Evolutionary conservation across 2,329 filamentous ascomycete species (phyloP).

Genomic region (Curvularia spicifera): DNA sequence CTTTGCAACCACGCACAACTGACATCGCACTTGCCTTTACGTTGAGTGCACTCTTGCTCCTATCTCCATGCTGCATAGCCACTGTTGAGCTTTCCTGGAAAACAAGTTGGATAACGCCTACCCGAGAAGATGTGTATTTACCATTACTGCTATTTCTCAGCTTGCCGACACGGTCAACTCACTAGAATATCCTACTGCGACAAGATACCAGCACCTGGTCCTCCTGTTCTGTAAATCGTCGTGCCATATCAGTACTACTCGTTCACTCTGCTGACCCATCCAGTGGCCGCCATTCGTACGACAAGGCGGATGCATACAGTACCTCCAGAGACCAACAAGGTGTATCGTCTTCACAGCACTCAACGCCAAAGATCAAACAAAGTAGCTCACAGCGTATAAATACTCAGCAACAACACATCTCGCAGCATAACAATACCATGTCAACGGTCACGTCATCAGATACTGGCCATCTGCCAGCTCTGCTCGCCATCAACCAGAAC

Average conservation of each 20-base stretch:
- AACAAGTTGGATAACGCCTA: constrained; percentile 15
- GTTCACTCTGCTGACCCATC: constrained; percentile 8
- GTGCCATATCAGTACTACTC: background rate
- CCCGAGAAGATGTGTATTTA: constrained; percentile 45
- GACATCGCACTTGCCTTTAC: constrained; percentile 5
- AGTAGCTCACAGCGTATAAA: constrained; percentile 25
- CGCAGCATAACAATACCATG: constrained; percentile 33
- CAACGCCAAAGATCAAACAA: constrained; percentile 20
- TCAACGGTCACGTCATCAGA: constrained; percentile 30
- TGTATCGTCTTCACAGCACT: constrained; percentile 14
- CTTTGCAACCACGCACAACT: background rate
- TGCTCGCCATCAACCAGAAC: constrained; percentile 6
- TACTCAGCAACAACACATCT: constrained; percentile 25
- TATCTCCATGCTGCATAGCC: constrained; percentile 5
- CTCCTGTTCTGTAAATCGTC: constrained; percentile 27
- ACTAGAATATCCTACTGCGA: constrained; percentile 43
- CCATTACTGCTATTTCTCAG: constrained; percentile 42
- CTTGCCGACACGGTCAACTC: constrained; percentile 44
- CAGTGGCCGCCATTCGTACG: constrained; percentile 28
- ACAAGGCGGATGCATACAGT: constrained; percentile 17
- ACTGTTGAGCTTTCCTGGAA: constrained; percentile 17
- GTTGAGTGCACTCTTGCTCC: constrained; percentile 9
- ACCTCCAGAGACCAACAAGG: constrained; percentile 5
- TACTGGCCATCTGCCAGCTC: constrained; percentile 13
- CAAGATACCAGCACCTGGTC: constrained; percentile 30